phyloP scores from a whole-genome alignment of 257 asterid species.

The Primulina eburnea region DNA sequence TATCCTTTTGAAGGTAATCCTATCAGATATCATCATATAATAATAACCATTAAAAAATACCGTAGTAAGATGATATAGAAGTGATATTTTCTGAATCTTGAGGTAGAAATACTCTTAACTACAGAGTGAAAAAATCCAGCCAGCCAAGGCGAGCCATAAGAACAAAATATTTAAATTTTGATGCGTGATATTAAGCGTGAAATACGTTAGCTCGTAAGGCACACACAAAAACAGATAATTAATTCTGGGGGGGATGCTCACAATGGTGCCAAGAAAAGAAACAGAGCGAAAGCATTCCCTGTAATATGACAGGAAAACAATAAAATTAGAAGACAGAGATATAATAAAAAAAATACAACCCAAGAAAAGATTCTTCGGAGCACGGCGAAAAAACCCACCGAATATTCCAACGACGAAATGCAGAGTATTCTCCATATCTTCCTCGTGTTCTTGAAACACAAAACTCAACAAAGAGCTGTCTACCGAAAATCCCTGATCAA shows the following conservation, averaged over 20 bases:
- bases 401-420: constrained; percentile 69
- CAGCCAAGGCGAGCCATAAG: neutral
- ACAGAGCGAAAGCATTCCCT: constrained; percentile 79
- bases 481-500: constrained; percentile 14
- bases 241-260: constrained; percentile 32
- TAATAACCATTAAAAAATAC: neutral
- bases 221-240: constrained; percentile 1
- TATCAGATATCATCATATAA: constrained; percentile 18
- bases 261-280: constrained; percentile 85
- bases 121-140: neutral
- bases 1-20: constrained; percentile 81
- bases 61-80: neutral
- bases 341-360: neutral
- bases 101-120: neutral
- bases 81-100: constrained; percentile 18
- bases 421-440: constrained; percentile 33
- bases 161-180: neutral
- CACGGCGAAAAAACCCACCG: constrained; percentile 36
- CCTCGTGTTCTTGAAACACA: constrained; percentile 16
- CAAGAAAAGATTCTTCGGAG: neutral
- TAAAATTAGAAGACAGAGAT: neutral
- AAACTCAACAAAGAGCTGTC: neutral
- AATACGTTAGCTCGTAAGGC: neutral
- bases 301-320: constrained; percentile 12
- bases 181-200: neutral